Base-by-base conservation (phyloP, 768 basidiomycete species). In the Auricularia sp. region DNA sequence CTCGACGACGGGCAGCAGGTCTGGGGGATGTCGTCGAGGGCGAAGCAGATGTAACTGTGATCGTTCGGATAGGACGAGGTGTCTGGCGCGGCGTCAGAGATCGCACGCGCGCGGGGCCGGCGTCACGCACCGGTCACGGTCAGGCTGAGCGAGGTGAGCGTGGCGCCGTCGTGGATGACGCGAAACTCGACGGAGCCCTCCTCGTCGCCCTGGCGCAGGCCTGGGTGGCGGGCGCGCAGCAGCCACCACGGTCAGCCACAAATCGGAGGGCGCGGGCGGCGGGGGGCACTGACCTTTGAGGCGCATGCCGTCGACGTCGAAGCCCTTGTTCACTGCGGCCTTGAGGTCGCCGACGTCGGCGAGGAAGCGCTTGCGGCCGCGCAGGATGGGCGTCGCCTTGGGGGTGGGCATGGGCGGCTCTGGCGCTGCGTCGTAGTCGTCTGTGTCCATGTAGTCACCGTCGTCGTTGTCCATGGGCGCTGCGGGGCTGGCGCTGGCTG, bases 21-120 rank as follows among this genome's bases (percentile, higher is more conserved):
- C 73, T 0, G 75, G 64, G 0, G 75, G 7, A 83, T 68, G 37
- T 79, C 78, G 63, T 84, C 81, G 44, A 79, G 77, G 14, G 82
- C 78, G 66, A 83, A 86, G 62, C 83, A 79, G 69, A 88, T 81
- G 63, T 81, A 80, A 0, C 79, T 77, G 70, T 89, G 87, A 65
- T 75, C 77, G 34, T 75, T 74, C 0, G 88, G 88, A 70, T 90
- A 90, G 62, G 85, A 84, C 10, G 87, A 84, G 1, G 86, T 82
- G 69, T 88, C 86, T 86, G 66, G 21, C 51, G 62, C 29, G n/a
- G n/a, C 62, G 37, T 18, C 35, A 37, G 24, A 44, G 34, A 68
- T 44, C 35, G 36, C 10, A 34, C 10, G 56, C 56, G 33, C n/a
- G 39, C 21, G 11, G n/a, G 14, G 13, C 13, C 18, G 56, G 21